Evolutionary conservation across 1,284 basidiomycete genomes (phyloP), one percentile per base, ranked within the genome.

Genomic region (Inonotus obliquus): DNA sequence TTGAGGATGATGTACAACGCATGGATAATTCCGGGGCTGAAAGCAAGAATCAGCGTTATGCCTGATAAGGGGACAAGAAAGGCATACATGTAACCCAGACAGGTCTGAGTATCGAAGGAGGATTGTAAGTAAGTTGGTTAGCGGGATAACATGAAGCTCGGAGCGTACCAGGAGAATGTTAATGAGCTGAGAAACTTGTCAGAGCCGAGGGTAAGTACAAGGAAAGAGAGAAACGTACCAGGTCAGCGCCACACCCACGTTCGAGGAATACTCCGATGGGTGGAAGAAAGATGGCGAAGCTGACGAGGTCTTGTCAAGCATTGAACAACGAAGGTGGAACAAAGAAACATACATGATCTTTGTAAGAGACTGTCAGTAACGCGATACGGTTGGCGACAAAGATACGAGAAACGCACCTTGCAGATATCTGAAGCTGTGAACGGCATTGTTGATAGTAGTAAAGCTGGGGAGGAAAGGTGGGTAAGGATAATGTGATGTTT

Each of bases 261-360:
- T 92, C 90, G 17, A 93, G 74, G 75, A 91, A 90, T 11, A 93
- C 91, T 60, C 86, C 90, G 1, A 93, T 69, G 60, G 91, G 91
- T 4, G 91, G 91, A 21, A 92, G 67, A 71, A 92, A 68, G 74
- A 92, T 79, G 63, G 90, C 90, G 63, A 85, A 69, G 64, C 89
- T 80, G 69, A 39, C 45, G 63, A 63, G 62, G 21, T 59, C 35
- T 23, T 59, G 21, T 48, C 37, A 49, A 54, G 37, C 21, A 13
- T 21, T 9, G 55, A 51, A 14, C n/a, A 37, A 27, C 14, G 23
- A 32, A 27, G 19, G 35, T 23, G 17, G 69, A 74, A 67, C 68
- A 77, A 73, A 76, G 71, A 67, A 75, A 67, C 69, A 44, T 62
- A 74, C 69, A 75, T 44, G 67, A 77, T 74, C 74, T 75, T 55